Evolutionary conservation across 2,329 filamentous ascomycete genomes (phyloP), one percentile per base, ranked within the genome.

Genomic region (Pseudogymnoascus sp.): DNA sequence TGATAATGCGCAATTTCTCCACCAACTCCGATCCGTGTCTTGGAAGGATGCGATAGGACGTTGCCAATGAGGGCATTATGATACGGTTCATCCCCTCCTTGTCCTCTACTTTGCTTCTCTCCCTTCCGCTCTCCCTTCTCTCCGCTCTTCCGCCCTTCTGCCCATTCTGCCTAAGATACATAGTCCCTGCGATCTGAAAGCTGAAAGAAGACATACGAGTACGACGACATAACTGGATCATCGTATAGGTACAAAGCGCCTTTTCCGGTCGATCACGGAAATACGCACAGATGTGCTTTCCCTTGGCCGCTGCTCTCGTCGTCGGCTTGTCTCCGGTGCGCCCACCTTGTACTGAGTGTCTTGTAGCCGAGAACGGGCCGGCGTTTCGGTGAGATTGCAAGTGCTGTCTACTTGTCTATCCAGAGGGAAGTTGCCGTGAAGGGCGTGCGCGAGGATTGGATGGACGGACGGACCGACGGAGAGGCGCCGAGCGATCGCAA

Each of bases 241-340:
- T n/a, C 42, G 42, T 47, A 47, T 47, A 47, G 42, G 40, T 47
- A 47, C 42, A 47, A 47, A 47, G 42, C 42, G 42, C 42, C 42
- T 23, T 47, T 47, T 26, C 42, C 42, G 42, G 42, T 47, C 42
- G 42, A 47, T 47, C 42, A 47, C 42, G 13, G 21, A 47, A 47
- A 8, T 26, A 26, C 21, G 42, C 42, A 47, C 42, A 47, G 42
- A 47, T 47, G 21, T 26, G 42, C 42, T 26, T n/a, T 15, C 26
- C 11, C n/a, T 47, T 47, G 42, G 21, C 42, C 42, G 42, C 26
- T 13, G 42, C 42, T 15, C 19, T 26, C 21, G 17, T 26, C 19
- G 11, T 26, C 42, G 42, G 42, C 42, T 15, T 47, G 42, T 47
- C 42, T 47, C 42, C 42, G 21, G 42, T 6, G 21, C 42, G 11